Evolutionary conservation across 139 green algal genomes (phyloP).

Genomic region (Volvox reticuliferus): DNA sequence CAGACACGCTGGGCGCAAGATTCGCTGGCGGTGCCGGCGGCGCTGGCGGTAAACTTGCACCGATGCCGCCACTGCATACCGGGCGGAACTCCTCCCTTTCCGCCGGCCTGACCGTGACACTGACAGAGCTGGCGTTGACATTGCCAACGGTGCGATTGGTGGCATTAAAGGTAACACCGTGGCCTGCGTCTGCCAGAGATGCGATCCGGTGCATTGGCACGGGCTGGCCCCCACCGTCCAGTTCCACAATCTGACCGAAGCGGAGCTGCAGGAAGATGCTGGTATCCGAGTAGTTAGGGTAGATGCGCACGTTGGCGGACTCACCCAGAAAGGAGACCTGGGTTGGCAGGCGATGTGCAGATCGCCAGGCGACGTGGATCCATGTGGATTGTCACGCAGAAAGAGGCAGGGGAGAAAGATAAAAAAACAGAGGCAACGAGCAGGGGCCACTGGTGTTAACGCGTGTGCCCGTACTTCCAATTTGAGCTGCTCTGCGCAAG

Average conservation of each 20-base stretch:
- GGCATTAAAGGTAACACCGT: background rate
- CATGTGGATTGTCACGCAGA: too few species aligned
- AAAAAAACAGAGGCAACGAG: too few species aligned
- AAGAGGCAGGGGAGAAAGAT: too few species aligned
- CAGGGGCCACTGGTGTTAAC: too few species aligned
- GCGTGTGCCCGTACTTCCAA: too few species aligned
- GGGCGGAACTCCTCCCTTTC: background rate
- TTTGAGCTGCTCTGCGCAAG: too few species aligned
- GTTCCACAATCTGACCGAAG: slow-evolving; percentile 8
- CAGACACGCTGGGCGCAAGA: background rate
- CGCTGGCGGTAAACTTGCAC: background rate
- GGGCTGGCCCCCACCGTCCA: background rate
- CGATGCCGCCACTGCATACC: background rate
- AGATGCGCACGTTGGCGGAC: slow-evolving; percentile 26
- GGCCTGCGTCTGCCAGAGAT: background rate
- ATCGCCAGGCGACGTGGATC: too few species aligned
- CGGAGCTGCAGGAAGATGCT: slow-evolving; percentile 30
- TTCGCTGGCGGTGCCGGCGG: background rate
- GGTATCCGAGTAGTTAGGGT: slow-evolving; percentile 38
- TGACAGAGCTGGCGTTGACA: background rate
- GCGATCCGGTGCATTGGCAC: background rate
- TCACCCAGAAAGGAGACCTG: slow-evolving; percentile 31
- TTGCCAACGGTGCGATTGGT: background rate
- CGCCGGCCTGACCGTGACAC: background rate
- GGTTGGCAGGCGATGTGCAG: too few species aligned